phyloP scores from a whole-genome alignment of 2,329 filamentous ascomycete genomes.

The Colletotrichum spinosum region DNA sequence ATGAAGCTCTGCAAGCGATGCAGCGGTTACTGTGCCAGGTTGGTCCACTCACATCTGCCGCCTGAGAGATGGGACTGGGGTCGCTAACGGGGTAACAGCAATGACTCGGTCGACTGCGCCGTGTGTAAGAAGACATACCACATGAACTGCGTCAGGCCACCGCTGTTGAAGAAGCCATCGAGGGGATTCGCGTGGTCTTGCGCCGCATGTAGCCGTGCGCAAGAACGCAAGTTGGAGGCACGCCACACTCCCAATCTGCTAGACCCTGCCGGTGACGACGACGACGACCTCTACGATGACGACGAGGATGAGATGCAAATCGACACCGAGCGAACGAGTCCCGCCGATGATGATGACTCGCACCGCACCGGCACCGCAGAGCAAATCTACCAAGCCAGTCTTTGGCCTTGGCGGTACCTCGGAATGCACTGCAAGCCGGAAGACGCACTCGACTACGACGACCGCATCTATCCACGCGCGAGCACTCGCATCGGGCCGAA shows the following conservation, averaged over 20 bases:
- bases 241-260: constrained; percentile 83
- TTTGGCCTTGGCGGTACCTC: constrained; percentile 97
- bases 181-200: constrained; percentile 99
- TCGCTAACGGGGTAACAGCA: constrained; percentile 59
- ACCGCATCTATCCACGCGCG: constrained; percentile 95
- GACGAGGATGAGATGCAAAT: constrained; percentile 75
- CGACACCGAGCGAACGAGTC: constrained; percentile 73
- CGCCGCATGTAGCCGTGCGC: constrained; percentile 93
- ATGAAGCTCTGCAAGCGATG: constrained; percentile 98
- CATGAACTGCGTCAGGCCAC: constrained; percentile 96
- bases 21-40: constrained; percentile 90
- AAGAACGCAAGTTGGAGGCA: constrained; percentile 91
- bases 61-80: constrained; percentile 18
- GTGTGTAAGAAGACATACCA: constrained; percentile 96
- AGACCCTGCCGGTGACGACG: constrained; percentile 76
- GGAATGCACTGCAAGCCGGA: constrained; percentile 96
- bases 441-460: constrained; percentile 95
- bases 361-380: constrained; percentile 78
- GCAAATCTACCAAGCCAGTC: constrained; percentile 90
- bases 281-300: constrained; percentile 73
- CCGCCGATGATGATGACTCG: constrained; percentile 66
- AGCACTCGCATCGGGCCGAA: constrained; percentile 91
- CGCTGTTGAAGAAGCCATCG: constrained; percentile 93
- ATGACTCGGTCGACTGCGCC: constrained; percentile 96
- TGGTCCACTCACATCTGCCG: constrained; percentile 48